A percentile compares a stretch with the other conserved stretches of the same genome.
Evolutionary conservation across 306 rosid species (phyloP).

Genomic region (Mucuna pruriens): DNA sequence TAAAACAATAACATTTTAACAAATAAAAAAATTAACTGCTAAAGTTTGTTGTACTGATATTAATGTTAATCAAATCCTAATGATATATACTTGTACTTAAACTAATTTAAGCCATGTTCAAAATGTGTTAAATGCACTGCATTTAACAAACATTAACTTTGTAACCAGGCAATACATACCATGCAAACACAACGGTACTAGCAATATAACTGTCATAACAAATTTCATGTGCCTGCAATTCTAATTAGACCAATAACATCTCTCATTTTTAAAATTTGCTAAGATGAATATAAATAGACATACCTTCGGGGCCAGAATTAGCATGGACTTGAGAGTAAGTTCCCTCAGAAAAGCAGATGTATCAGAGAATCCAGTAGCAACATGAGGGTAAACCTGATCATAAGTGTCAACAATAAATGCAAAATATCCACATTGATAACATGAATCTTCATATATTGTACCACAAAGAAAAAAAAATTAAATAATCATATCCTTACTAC

Average conservation of each 20-base stretch:
- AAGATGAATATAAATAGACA: constrained; percentile 28
- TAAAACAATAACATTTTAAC: constrained; percentile 27
- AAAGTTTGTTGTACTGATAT: no score
- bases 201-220: constrained; percentile 11
- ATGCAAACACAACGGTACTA: not conserved
- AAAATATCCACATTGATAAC: constrained; percentile 28
- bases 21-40: constrained; percentile 18
- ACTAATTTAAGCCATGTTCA: not conserved
- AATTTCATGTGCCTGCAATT: not conserved
- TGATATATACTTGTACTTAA: not conserved
- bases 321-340: constrained; percentile 95
- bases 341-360: constrained; percentile 97
- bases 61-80: not conserved
- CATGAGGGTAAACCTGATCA: constrained; percentile 89
- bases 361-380: constrained; percentile 95
- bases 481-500: constrained; percentile 27
- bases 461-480: constrained; percentile 13
- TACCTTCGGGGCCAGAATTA: constrained; percentile 92
- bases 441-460: constrained; percentile 6
- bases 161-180: not conserved
- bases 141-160: not conserved
- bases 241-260: constrained; percentile 24
- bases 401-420: constrained; percentile 41
- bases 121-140: not conserved
- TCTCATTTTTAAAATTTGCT: not conserved